Evolutionary conservation across 139 green algal genomes (phyloP), one percentile per base, ranked within the genome.

Genomic region (Pseudopediastrum boryanum): DNA sequence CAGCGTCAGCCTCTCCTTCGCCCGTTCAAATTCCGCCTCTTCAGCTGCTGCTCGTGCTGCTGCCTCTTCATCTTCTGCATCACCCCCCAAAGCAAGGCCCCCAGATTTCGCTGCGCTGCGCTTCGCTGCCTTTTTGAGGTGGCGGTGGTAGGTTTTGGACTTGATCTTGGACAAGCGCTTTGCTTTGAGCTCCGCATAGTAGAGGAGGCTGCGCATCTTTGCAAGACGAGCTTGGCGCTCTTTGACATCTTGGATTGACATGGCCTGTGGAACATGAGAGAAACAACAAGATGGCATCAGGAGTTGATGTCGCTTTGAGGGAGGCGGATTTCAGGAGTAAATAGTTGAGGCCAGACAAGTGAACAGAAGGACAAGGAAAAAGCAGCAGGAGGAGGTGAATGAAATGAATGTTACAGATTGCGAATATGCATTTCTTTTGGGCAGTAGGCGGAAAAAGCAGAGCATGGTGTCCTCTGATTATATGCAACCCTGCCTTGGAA

Each of bases 1-100:
- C 29, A 98, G 87, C 33, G 95, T 97, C 52, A 98, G 84, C n/a
- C 96, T 88, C 87, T 99, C 96, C 84, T 92, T 90, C 3, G 91
- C 93, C 0, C 93, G 85, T 16, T 95, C 80, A 76, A 92, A 91
- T 86, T 96, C 92, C 2, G 90, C 88, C 42, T 95, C 81, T 77
- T 93, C 90, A 16, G 77, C 79, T 27, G 73, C 85, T 35, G 63
- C 75, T 3, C 82, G 33, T 8, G 56, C 84, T 8, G 65, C 82
- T 29, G 31, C 63, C 27, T 80, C 83, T 1, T 77, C 84, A 44
- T 61, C 83, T 19, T 43, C 84, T 35, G 56, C 75, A 35, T 65
- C 71, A 33, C 16, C 42, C 29, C 6, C 83, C 13, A n/a, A n/a
- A n/a, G n/a, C n/a, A n/a, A n/a, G n/a, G n/a, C n/a, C n/a, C n/a